Conservation (phyloP, 2,329 filamentous ascomycete genomes). For the Aspergillus costaricaensis region DNA sequence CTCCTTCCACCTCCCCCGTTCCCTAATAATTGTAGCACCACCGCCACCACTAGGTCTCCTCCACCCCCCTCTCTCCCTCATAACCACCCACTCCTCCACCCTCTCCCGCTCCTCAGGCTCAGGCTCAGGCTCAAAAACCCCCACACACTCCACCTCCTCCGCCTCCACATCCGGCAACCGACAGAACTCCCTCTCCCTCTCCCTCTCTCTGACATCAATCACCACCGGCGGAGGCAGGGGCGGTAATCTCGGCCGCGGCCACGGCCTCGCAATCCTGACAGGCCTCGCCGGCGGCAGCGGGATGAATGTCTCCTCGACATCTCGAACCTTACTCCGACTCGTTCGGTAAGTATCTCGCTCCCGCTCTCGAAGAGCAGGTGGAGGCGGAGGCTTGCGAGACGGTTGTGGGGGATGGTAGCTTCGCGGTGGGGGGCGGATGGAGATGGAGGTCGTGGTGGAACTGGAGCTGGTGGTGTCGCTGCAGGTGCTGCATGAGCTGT, state of each 20-base stretch:
- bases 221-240: not conserved
- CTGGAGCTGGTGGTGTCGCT: not conserved
- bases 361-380: not conserved
- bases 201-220: slow-evolving; percentile 10
- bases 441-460: not conserved
- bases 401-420: not conserved
- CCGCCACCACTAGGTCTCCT: not conserved
- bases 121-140: slow-evolving; percentile 18
- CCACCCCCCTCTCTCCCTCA: slow-evolving; percentile 1
- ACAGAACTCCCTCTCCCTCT: not conserved
- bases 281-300: not conserved
- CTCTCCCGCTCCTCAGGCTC: slow-evolving; percentile 7
- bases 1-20: not conserved
- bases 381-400: not conserved
- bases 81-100: not conserved
- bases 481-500: no score
- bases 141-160: slow-evolving; percentile 12
- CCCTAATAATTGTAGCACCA: not conserved
- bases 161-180: not conserved
- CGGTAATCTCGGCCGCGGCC: no score
- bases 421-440: slow-evolving; percentile 3
- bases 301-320: slow-evolving; percentile 14
- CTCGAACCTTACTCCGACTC: slow-evolving; percentile 13
- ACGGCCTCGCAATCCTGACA: not conserved
- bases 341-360: slow-evolving; percentile 16